Evolutionary conservation across 345 rosid species (phyloP).

Genomic region (Melaleuca alternifolia): DNA sequence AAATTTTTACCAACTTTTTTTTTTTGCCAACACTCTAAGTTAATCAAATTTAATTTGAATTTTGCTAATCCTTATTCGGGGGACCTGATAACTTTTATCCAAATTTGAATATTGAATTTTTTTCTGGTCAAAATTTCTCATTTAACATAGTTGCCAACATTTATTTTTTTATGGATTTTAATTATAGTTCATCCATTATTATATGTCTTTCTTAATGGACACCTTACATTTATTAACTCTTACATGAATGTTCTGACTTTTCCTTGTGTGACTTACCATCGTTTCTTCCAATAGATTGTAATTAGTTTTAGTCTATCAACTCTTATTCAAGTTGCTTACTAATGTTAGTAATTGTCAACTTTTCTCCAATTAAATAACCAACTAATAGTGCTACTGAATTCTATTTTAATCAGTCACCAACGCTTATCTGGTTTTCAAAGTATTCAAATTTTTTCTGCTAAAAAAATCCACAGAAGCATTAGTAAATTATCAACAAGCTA

Average conservation of each 20-base stretch:
- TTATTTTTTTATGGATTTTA: not conserved
- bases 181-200: not conserved
- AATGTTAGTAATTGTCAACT: not conserved
- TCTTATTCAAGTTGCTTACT: not conserved
- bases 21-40: not conserved
- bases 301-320: rapidly evolving
- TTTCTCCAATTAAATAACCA: not conserved
- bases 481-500: not conserved
- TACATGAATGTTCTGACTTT: not conserved
- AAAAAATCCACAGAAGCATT: too few species aligned
- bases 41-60: not conserved
- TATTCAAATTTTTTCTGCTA: too few species aligned
- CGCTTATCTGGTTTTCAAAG: not conserved
- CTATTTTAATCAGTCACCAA: not conserved
- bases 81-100: not conserved
- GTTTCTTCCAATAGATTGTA: not conserved
- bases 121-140: not conserved
- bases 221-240: not conserved
- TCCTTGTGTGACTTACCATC: not conserved
- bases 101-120: not conserved
- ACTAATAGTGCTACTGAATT: not conserved
- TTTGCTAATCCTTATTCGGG: not conserved
- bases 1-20: not conserved
- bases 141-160: not conserved
- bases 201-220: not conserved